phyloP scores from a whole-genome alignment of 805 yeast species.

The Metschnikowia vanudenii region DNA sequence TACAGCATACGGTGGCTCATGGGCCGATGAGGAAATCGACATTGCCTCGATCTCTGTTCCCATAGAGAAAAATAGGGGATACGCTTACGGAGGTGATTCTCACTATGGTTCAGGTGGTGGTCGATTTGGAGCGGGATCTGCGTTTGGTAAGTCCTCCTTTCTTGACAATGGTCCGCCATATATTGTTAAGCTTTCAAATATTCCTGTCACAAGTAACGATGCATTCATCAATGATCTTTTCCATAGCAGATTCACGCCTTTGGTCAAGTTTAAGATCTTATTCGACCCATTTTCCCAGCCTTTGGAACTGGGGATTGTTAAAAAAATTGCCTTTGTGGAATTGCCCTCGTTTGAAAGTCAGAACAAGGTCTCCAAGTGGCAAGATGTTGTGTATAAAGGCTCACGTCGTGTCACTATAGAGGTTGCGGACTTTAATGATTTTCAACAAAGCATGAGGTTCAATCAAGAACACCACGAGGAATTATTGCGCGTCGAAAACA shows the following conservation, averaged over 20 bases:
- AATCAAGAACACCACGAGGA: slow-evolving; percentile 35
- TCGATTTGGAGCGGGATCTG: slow-evolving; percentile 10
- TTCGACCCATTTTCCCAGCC: slow-evolving; percentile 47
- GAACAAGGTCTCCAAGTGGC: slow-evolving; percentile 61
- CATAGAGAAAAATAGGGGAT: slow-evolving; percentile 37
- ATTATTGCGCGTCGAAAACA: slow-evolving; percentile 32
- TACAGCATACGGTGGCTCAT: slow-evolving; percentile 44
- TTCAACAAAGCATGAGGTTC: slow-evolving; percentile 39
- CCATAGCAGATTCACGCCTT: slow-evolving; percentile 58
- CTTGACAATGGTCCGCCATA: slow-evolving; percentile 52
- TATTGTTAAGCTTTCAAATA: slow-evolving; percentile 59
- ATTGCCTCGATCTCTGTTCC: slow-evolving; percentile 47
- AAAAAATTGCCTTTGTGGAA: slow-evolving; percentile 65
- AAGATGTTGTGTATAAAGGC: slow-evolving; percentile 52
- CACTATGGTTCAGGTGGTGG: slow-evolving; percentile 7
- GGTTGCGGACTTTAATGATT: slow-evolving; percentile 40
- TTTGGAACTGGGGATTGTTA: slow-evolving; percentile 37
- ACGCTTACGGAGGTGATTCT: slow-evolving; percentile 9
- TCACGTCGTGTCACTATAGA: slow-evolving; percentile 39
- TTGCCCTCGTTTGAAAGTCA: slow-evolving; percentile 50
- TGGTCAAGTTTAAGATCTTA: slow-evolving; percentile 58
- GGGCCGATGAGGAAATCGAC: slow-evolving; percentile 49
- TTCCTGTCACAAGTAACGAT: slow-evolving; percentile 55
- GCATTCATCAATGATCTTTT: slow-evolving; percentile 58
- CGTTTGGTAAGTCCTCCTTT: slow-evolving; percentile 11